These are phyloP conservation scores for Tolypocladium pustulatum DNA, from an alignment of 2,329 filamentous ascomycete genomes.

Conservation along the genomic window DNA sequence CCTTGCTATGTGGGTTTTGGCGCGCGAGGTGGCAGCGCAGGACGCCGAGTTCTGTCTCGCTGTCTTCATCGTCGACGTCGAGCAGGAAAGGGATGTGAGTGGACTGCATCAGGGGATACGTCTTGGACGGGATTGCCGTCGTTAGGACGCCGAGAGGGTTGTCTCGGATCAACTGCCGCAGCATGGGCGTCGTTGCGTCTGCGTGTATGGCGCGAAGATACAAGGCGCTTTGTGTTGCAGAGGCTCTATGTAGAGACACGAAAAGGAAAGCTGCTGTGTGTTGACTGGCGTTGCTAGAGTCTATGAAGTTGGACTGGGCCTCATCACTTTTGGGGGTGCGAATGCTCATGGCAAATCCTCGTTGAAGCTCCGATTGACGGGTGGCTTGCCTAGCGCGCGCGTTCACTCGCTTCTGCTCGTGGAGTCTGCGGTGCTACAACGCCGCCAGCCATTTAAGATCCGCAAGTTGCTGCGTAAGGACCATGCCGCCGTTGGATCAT, in stretches of 20 bases:
- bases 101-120: slow-evolving; percentile 41
- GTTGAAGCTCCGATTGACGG: not conserved
- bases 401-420: not conserved
- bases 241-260: not conserved
- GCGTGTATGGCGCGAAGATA: slow-evolving; percentile 45
- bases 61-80: slow-evolving; percentile 32
- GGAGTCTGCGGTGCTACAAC: too few species aligned
- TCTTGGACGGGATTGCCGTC: slow-evolving; percentile 43
- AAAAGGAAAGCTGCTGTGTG: not conserved
- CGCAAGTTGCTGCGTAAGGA: not conserved
- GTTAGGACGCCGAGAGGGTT: slow-evolving; percentile 54
- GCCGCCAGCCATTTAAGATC: too few species aligned
- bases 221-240: slow-evolving; percentile 27
- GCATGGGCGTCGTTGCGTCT: slow-evolving; percentile 34
- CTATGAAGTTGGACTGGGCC: not conserved
- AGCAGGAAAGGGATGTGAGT: slow-evolving; percentile 52
- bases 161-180: slow-evolving; percentile 45
- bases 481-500: not conserved
- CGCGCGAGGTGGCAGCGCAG: slow-evolving; percentile 54
- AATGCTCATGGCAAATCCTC: not conserved
- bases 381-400: not conserved
- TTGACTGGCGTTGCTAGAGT: not conserved
- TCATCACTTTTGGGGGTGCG: not conserved
- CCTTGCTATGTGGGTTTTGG: slow-evolving; percentile 53
- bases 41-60: slow-evolving; percentile 26